Evolutionary conservation across 2,329 filamentous ascomycete genomes (phyloP).

Genomic region (Ophiocordyceps camponoti-rufipedis): DNA sequence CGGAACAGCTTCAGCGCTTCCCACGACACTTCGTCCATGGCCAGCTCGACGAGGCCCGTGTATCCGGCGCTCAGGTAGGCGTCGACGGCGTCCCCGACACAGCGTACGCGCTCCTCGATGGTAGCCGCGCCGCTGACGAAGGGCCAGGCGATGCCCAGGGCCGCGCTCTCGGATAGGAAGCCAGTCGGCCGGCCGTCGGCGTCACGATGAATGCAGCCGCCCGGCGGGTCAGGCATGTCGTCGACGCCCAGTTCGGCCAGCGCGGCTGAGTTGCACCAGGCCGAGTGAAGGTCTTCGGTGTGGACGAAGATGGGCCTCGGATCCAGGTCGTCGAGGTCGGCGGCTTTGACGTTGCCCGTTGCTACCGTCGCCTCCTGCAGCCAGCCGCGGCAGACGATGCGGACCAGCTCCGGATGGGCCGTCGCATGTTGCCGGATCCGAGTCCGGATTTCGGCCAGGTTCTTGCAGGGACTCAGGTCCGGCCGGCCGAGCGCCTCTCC

Average conservation of each 20-base stretch:
- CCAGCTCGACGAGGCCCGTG: constrained; percentile 34
- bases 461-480: constrained; percentile 26
- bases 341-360: constrained; percentile 3
- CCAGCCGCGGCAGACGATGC: constrained; percentile 37
- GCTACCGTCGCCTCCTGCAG: constrained; percentile 28
- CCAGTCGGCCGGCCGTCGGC: constrained; percentile 27
- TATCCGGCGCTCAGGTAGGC: constrained; percentile 33
- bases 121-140: constrained; percentile 28
- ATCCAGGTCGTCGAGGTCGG: constrained; percentile 31
- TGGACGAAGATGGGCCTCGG: constrained; percentile 36
- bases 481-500: constrained; percentile 35
- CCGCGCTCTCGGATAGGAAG: constrained; percentile 31
- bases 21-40: constrained; percentile 41
- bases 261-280: constrained; percentile 35
- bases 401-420: constrained; percentile 24
- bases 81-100: constrained; percentile 27
- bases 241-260: constrained; percentile 26
- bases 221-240: constrained; percentile 24
- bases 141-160: constrained; percentile 36
- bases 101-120: constrained; percentile 26
- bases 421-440: constrained; percentile 26
- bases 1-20: constrained; percentile 27
- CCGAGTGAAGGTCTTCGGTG: constrained; percentile 36
- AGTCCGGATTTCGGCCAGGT: constrained; percentile 27
- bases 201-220: constrained; percentile 33